Percentiles rank a stretch among this genome's conserved stretches.
Evolutionary conservation across 2,329 filamentous ascomycete genomes (phyloP).

Genomic region (Aspergillus bombycis): DNA sequence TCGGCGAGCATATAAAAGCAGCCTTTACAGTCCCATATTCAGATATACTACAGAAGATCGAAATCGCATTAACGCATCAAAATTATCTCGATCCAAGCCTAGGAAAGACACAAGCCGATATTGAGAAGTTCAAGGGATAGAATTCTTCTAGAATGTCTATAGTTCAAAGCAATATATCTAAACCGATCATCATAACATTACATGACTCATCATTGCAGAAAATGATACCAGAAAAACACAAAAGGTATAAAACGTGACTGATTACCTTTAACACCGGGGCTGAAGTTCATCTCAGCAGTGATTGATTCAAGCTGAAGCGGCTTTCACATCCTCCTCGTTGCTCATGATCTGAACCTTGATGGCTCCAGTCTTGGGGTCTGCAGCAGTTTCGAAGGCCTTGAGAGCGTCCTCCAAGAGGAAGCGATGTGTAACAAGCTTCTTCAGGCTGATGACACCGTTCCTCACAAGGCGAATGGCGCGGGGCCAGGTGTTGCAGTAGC

Average conservation of each 20-base stretch:
- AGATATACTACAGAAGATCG: background rate
- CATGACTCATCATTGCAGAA: conserved; percentile 5
- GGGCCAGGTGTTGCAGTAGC: conserved; percentile 96
- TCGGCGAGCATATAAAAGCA: background rate
- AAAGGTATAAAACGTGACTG: conserved; percentile 19
- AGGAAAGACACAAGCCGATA: background rate
- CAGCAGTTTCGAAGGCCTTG: conserved; percentile 86
- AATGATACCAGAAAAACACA: conserved; percentile 9
- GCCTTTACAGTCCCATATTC: background rate
- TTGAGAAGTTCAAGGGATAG: conserved; percentile 6
- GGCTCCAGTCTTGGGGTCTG: conserved; percentile 86
- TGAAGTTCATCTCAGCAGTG: background rate
- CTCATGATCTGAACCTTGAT: conserved; percentile 92
- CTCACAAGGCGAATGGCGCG: conserved; percentile 85
- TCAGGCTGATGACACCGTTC: conserved; percentile 80
- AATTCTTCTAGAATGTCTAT: conserved; percentile 26
- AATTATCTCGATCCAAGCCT: background rate
- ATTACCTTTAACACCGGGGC: conserved; percentile 13
- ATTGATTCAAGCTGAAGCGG: conserved; percentile 33
- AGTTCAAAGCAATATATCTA: conserved; percentile 21
- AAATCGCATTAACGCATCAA: background rate
- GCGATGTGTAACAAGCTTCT: conserved; percentile 83
- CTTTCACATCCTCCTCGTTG: conserved; percentile 43
- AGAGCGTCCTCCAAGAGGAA: conserved; percentile 84
- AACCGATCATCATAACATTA: conserved; percentile 19